phyloP scores from a whole-genome alignment of 2,329 filamentous ascomycete species.

The Colletotrichum cordylinicola region DNA sequence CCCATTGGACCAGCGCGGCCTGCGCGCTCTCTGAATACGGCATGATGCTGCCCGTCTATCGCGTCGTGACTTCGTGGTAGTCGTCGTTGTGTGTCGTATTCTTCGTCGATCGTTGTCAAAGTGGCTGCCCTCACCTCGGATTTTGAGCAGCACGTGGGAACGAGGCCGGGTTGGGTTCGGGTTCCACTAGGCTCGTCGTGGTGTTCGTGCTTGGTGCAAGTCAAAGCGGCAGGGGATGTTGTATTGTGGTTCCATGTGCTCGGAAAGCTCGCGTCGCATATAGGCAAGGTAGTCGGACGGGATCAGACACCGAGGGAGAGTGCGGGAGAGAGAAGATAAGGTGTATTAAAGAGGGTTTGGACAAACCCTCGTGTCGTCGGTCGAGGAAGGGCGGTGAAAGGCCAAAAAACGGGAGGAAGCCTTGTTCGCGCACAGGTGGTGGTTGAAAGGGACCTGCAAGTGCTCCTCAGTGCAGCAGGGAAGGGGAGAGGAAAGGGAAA shows the following conservation, averaged over 20 bases:
- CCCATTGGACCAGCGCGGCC: conserved; percentile 62
- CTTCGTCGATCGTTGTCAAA: not conserved
- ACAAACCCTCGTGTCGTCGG: not conserved
- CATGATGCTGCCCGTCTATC: conserved; percentile 32
- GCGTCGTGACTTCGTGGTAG: not conserved
- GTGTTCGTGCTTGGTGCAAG: conserved; percentile 10
- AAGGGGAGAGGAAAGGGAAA: not conserved
- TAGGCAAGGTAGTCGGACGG: not conserved
- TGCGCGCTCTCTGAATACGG: conserved; percentile 51
- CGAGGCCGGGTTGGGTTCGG: not conserved
- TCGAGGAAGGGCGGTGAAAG: conserved; percentile 14
- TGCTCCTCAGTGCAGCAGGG: not conserved
- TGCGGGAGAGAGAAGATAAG: not conserved
- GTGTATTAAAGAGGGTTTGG: conserved; percentile 11
- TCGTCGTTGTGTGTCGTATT: not conserved
- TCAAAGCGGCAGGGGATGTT: conserved; percentile 13
- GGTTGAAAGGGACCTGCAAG: not conserved
- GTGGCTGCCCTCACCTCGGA: not conserved
- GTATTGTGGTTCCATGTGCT: conserved; percentile 14
- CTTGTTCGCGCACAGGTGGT: conserved; percentile 7
- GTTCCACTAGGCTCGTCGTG: conserved; percentile 13
- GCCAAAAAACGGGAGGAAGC: not conserved
- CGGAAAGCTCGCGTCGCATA: conserved; percentile 9
- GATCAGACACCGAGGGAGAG: not conserved
- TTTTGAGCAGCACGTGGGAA: conserved; percentile 14